A percentile compares a stretch with the other conserved stretches of the same genome.
phyloP scores from a whole-genome alignment of 805 yeast genomes.

The Hanseniaspora singularis region DNA sequence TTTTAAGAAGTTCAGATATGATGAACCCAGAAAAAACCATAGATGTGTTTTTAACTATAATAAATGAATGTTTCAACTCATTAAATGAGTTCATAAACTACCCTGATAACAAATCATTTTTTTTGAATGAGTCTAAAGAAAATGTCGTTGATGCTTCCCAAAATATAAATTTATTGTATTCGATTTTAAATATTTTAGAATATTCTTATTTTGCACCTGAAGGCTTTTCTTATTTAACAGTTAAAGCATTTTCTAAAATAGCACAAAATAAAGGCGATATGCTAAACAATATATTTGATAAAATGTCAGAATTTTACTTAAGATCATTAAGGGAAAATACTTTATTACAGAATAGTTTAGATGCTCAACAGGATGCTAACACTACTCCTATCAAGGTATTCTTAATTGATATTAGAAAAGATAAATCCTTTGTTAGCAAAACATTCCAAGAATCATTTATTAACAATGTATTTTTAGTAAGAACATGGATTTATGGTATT shows the following conservation, averaged over 20 bases:
- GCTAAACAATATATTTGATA: slow-evolving; percentile 38
- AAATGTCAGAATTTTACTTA: slow-evolving; percentile 46
- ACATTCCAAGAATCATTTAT: slow-evolving; percentile 6
- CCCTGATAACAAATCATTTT: slow-evolving; percentile 22
- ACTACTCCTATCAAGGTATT: background rate
- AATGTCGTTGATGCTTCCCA: background rate
- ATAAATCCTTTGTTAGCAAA: background rate
- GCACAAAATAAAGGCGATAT: slow-evolving; percentile 30
- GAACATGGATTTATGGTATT: slow-evolving; percentile 39
- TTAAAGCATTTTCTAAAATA: slow-evolving; percentile 23
- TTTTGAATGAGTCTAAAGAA: slow-evolving; percentile 20
- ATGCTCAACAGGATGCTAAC: slow-evolving; percentile 7
- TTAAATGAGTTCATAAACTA: slow-evolving; percentile 25
- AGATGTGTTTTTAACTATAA: slow-evolving; percentile 26
- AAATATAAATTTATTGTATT: background rate
- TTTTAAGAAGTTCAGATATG: slow-evolving; percentile 3
- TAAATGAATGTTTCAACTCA: slow-evolving; percentile 26
- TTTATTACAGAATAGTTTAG: background rate
- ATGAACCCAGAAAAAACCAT: slow-evolving; percentile 19
- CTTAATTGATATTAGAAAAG: background rate
- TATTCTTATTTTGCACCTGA: background rate
- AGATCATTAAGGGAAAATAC: background rate
- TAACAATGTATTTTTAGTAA: slow-evolving; percentile 27
- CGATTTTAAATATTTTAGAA: background rate
- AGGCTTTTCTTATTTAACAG: background rate